Conservation (phyloP, 306 rosid genomes). For the Hippophae gyantsensis region DNA sequence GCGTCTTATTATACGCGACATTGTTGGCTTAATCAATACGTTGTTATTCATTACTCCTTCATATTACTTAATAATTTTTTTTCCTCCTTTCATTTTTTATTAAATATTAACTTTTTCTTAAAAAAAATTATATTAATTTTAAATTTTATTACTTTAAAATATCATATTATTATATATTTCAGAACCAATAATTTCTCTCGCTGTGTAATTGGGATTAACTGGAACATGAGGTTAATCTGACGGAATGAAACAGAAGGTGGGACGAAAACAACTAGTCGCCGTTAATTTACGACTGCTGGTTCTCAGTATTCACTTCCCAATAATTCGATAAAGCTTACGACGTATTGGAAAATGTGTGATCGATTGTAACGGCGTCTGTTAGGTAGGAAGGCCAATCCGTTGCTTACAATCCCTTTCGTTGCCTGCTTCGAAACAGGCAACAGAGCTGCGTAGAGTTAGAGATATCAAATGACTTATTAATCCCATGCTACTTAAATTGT, state of each 20-base stretch:
- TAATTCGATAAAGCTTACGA: constrained; percentile 12
- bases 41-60: too few relatives aligned
- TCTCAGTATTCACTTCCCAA: not conserved
- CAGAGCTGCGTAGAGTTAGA: constrained; percentile 49
- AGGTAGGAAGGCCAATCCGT: constrained; percentile 26
- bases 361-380: constrained; percentile 27
- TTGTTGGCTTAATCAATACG: constrained; percentile 12
- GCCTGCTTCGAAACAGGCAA: constrained; percentile 86
- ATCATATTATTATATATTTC: too few relatives aligned
- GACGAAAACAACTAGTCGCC: not conserved
- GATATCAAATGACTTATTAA: too few relatives aligned
- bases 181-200: not conserved
- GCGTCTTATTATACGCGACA: constrained; percentile 42
- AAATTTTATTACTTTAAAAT: too few relatives aligned
- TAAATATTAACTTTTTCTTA: too few relatives aligned
- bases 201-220: constrained; percentile 25
- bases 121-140: too few relatives aligned
- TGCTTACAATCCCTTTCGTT: constrained; percentile 46
- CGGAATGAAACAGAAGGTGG: constrained; percentile 21
- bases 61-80: too few relatives aligned
- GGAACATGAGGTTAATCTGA: constrained; percentile 9
- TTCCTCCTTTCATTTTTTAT: too few relatives aligned
- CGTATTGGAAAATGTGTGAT: constrained; percentile 32
- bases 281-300: constrained; percentile 17
- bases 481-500: too few relatives aligned